Conservation (phyloP, 768 basidiomycete genomes). For the Phaeolepiota aurea region DNA sequence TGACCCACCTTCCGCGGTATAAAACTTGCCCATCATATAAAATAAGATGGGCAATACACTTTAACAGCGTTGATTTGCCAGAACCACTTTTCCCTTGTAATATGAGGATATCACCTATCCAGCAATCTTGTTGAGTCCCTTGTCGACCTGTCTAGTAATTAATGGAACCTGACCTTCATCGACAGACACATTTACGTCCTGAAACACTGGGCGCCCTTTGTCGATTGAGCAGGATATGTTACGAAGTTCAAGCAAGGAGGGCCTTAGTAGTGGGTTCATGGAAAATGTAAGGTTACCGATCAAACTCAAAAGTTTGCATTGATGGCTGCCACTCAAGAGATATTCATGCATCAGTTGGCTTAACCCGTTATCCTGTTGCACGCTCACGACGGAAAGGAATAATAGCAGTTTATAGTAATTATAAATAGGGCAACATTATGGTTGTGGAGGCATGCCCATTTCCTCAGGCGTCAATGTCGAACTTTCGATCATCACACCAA, state of each 20-base stretch:
- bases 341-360: too few species aligned
- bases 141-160: too few species aligned
- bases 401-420: slow-evolving; percentile 20
- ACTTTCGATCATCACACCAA: slow-evolving; percentile 97
- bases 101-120: slow-evolving; percentile 68
- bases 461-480: slow-evolving; percentile 74
- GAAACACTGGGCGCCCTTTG: slow-evolving; percentile 44
- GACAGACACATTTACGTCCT: slow-evolving; percentile 52
- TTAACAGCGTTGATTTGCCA: slow-evolving; percentile 77
- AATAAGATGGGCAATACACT: slow-evolving; percentile 76
- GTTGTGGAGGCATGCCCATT: slow-evolving; percentile 59
- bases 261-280: slow-evolving; percentile 7
- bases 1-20: slow-evolving; percentile 54
- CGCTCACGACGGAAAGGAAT: too few species aligned
- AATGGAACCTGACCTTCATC: slow-evolving; percentile 38
- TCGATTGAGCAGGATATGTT: slow-evolving; percentile 41
- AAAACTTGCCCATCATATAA: slow-evolving; percentile 58
- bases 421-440: slow-evolving; percentile 20
- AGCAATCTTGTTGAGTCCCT: too few species aligned
- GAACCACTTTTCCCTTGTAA: slow-evolving; percentile 76
- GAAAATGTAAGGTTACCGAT: too few species aligned
- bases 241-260: slow-evolving; percentile 41
- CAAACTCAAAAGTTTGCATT: too few species aligned
- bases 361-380: too few species aligned
- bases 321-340: too few species aligned